Percentiles rank a stretch among this genome's conserved stretches.
Evolutionary conservation across 129 eudicot species (phyloP).

Genomic region (Mikania micrantha): DNA sequence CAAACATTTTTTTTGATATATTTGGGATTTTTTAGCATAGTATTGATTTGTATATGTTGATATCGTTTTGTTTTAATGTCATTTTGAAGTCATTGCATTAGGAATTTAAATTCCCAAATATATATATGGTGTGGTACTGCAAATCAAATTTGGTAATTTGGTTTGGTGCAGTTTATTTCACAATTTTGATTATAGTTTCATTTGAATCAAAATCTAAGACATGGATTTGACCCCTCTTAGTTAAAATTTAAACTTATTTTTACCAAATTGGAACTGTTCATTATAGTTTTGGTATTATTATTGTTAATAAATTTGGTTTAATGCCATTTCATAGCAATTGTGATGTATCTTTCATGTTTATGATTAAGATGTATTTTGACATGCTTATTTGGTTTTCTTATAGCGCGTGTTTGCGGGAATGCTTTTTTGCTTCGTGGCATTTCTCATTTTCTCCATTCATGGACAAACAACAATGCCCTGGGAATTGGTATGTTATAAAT

Average conservation of each 20-base stretch:
- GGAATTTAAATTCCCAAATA: no score
- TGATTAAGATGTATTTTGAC: background rate
- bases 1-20: no score
- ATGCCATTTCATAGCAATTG: background rate
- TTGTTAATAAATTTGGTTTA: background rate
- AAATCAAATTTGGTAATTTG: no score
- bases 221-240: background rate
- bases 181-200: background rate
- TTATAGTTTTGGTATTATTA: background rate
- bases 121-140: background rate
- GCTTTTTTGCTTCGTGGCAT: slow-evolving; percentile 45
- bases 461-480: slow-evolving; percentile 75
- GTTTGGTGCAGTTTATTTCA: background rate
- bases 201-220: background rate
- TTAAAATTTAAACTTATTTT: background rate
- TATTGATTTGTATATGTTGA: background rate
- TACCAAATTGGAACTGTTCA: background rate
- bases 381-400: slow-evolving; percentile 12
- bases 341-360: background rate
- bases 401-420: slow-evolving; percentile 61
- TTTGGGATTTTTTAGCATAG: background rate
- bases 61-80: background rate
- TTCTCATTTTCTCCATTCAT: slow-evolving; percentile 64
- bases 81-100: no score
- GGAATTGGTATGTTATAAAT: slow-evolving; percentile 59